Evolutionary conservation across 1,139 yeast genomes (phyloP).

Genomic region (Scheffersomyces illinoinensis): DNA sequence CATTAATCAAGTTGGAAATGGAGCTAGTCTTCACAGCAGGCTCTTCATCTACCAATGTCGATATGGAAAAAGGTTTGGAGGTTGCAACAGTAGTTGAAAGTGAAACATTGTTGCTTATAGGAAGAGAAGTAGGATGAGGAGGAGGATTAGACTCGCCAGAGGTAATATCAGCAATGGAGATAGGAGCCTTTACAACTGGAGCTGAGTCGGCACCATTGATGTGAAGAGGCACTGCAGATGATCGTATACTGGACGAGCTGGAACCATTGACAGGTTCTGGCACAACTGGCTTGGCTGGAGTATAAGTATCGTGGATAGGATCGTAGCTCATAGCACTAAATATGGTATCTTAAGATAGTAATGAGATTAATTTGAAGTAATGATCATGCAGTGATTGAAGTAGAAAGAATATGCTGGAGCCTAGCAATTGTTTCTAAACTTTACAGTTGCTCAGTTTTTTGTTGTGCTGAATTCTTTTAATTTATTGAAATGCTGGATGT

Average conservation of each 20-base stretch:
- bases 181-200: background rate
- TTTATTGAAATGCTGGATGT: background rate
- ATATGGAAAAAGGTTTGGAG: background rate
- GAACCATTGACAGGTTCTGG: constrained; percentile 2
- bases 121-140: background rate
- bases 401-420: background rate
- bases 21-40: background rate
- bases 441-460: background rate
- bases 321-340: constrained; percentile 18
- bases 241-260: background rate
- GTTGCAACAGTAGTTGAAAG: background rate
- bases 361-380: background rate
- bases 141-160: background rate
- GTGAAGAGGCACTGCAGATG: background rate
- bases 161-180: no score
- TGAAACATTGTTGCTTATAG: background rate
- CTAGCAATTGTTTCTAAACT: background rate
- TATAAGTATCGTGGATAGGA: constrained; percentile 20
- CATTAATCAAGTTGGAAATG: background rate
- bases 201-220: background rate
- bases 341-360: background rate
- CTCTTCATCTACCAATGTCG: background rate
- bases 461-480: background rate
- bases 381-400: background rate
- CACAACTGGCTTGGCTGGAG: constrained; percentile 7